Evolutionary conservation across 2,329 filamentous ascomycete species (phyloP).

Genomic region (Fusarium nodosum): DNA sequence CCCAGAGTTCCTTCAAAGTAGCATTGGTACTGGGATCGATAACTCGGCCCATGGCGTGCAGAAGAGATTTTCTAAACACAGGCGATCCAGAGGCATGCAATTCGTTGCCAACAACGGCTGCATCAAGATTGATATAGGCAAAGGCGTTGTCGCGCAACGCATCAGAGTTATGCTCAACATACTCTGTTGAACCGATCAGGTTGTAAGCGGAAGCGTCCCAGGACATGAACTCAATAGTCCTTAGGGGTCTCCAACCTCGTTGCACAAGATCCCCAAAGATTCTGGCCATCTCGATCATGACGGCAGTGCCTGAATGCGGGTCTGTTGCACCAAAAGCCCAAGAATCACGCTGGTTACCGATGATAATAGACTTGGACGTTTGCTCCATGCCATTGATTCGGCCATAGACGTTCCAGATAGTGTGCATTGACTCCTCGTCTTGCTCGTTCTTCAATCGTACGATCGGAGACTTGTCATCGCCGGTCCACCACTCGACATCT

Average conservation of each 20-base stretch:
- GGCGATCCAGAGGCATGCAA: conserved; percentile 87
- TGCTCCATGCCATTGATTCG: conserved; percentile 88
- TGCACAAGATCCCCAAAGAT: conserved; percentile 83
- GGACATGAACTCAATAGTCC: conserved; percentile 96
- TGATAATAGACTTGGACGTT: conserved; percentile 83
- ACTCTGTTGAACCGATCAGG: conserved; percentile 92
- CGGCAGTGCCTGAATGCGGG: conserved; percentile 87
- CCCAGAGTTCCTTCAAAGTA: conserved; percentile 82
- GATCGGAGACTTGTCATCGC: conserved; percentile 78
- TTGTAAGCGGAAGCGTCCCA: conserved; percentile 98
- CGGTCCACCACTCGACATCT: conserved; percentile 87
- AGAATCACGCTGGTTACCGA: conserved; percentile 94
- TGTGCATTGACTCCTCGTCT: conserved; percentile 84
- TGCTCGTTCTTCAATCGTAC: conserved; percentile 89
- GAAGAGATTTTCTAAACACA: conserved; percentile 78
- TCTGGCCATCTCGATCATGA: conserved; percentile 89
- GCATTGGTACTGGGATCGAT: conserved; percentile 78
- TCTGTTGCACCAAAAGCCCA: conserved; percentile 91
- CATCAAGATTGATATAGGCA: conserved; percentile 93
- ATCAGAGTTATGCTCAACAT: conserved; percentile 87
- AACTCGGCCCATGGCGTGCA: conserved; percentile 80
- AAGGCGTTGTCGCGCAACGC: conserved; percentile 79
- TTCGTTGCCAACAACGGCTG: conserved; percentile 79
- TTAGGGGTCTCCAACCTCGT: conserved; percentile 88
- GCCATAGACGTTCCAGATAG: conserved; percentile 93